phyloP scores from a whole-genome alignment of 2,329 filamentous ascomycete genomes.

The Monilinia vaccinii-corymbosi region DNA sequence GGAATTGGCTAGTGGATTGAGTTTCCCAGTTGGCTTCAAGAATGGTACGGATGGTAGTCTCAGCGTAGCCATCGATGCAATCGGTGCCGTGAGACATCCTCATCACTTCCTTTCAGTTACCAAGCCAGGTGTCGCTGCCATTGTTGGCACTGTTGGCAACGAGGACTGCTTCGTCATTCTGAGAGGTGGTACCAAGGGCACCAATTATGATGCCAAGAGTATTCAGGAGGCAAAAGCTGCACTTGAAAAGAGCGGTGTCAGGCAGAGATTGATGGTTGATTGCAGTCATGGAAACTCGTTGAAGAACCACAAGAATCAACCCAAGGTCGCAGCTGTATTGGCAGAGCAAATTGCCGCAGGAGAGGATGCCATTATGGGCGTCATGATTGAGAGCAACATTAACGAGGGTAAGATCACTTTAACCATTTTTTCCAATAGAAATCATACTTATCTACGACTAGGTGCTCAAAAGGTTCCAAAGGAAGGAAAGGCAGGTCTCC shows the following conservation, averaged over 20 bases:
- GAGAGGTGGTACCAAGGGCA: conserved; percentile 82
- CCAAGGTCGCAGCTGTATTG: conserved; percentile 75
- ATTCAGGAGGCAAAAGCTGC: conserved; percentile 76
- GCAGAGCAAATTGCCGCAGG: conserved; percentile 79
- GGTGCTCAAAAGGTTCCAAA: conserved; percentile 85
- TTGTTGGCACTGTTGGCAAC: conserved; percentile 90
- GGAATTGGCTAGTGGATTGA: conserved; percentile 85
- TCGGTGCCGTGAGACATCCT: conserved; percentile 81
- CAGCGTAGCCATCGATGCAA: conserved; percentile 86
- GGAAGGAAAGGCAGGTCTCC: conserved; percentile 74
- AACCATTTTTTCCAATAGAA: not conserved
- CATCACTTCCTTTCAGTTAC: conserved; percentile 98
- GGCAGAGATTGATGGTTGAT: conserved; percentile 85
- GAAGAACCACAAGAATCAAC: conserved; percentile 97
- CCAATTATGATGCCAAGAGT: conserved; percentile 84
- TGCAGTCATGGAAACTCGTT: conserved; percentile 94
- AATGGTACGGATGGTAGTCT: conserved; percentile 93
- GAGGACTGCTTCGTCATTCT: conserved; percentile 96
- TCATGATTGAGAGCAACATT: conserved; percentile 99
- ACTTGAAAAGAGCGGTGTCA: conserved; percentile 63
- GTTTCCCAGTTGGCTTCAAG: conserved; percentile 98
- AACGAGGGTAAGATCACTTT: conserved; percentile 57
- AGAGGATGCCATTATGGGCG: conserved; percentile 79
- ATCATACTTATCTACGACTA: conserved; percentile 27
- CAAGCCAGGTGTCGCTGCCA: conserved; percentile 89